These are phyloP conservation scores for Geotrichum carabidarum DNA, from an alignment of 1,139 yeast genomes.

Conservation along the genomic window DNA sequence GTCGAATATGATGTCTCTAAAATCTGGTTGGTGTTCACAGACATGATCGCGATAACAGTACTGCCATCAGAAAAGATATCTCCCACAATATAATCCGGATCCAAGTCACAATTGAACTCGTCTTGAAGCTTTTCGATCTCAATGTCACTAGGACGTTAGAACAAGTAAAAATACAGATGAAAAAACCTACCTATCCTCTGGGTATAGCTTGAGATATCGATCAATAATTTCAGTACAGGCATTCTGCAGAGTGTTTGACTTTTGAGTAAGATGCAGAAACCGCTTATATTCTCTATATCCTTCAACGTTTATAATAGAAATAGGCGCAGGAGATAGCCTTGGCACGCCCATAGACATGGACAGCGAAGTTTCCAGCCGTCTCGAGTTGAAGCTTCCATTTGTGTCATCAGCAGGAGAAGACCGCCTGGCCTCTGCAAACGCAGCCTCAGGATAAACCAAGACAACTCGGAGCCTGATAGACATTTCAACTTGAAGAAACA, in stretches of 20 bases:
- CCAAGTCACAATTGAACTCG: constrained; percentile 61
- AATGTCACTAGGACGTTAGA: constrained; percentile 27
- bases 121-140: constrained; percentile 59
- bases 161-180: background rate
- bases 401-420: background rate
- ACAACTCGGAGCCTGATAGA: constrained; percentile 15
- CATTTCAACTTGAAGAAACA: constrained; percentile 1
- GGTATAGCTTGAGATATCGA: constrained; percentile 58
- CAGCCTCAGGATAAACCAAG: constrained; percentile 11
- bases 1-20: constrained; percentile 3
- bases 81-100: constrained; percentile 61
- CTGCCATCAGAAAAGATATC: constrained; percentile 59
- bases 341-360: background rate
- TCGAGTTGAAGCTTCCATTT: constrained; percentile 2
- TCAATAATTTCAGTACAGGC: constrained; percentile 49
- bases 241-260: constrained; percentile 43
- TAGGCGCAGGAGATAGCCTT: constrained; percentile 1
- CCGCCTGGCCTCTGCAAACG: background rate
- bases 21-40: background rate
- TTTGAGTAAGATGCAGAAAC: constrained; percentile 58
- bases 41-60: constrained; percentile 35
- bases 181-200: constrained; percentile 41
- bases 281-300: constrained; percentile 15
- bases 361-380: constrained; percentile 4
- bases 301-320: background rate